Evolutionary conservation across 2,329 filamentous ascomycete species (phyloP).

Genomic region (Periglandula ipomoeae): DNA sequence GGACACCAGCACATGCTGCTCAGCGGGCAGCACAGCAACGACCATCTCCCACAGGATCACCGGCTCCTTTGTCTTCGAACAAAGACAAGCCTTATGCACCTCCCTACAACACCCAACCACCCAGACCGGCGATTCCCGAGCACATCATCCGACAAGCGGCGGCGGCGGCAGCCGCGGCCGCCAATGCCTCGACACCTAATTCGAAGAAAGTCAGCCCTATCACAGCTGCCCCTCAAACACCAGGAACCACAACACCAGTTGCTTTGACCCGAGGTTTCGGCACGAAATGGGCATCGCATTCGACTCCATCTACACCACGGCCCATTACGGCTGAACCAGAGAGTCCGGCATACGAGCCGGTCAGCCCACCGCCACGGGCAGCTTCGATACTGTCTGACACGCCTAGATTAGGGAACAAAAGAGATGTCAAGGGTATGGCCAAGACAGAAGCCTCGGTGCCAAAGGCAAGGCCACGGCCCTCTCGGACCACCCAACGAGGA

Average conservation of each 20-base stretch:
- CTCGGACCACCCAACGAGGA: slow-evolving; percentile 26
- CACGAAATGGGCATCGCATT: slow-evolving; percentile 49
- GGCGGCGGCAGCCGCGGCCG: slow-evolving; percentile 15
- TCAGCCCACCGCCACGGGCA: slow-evolving; percentile 42
- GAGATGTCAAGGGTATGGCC: slow-evolving; percentile 19
- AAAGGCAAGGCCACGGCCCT: slow-evolving; percentile 26
- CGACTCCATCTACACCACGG: slow-evolving; percentile 49
- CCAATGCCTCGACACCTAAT: slow-evolving; percentile 14
- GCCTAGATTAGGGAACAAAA: slow-evolving; percentile 20
- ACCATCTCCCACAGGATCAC: slow-evolving; percentile 16
- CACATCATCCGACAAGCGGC: slow-evolving; percentile 31
- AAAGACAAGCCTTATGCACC: slow-evolving; percentile 20
- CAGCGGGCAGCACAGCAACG: slow-evolving; percentile 14
- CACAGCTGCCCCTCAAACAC: slow-evolving; percentile 25
- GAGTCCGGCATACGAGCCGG: slow-evolving; percentile 48
- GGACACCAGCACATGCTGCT: slow-evolving; percentile 19
- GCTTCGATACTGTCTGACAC: slow-evolving; percentile 27
- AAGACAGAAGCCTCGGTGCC: slow-evolving; percentile 18
- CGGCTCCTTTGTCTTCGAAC: slow-evolving; percentile 15
- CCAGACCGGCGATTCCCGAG: slow-evolving; percentile 29
- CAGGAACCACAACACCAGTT: slow-evolving; percentile 19
- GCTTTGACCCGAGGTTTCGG: slow-evolving; percentile 31
- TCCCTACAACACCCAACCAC: slow-evolving; percentile 22
- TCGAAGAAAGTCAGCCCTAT: slow-evolving; percentile 22
- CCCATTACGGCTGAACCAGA: slow-evolving; percentile 28